phyloP scores from a whole-genome alignment of 2,329 filamentous ascomycete genomes.

The Colletotrichum sp. region DNA sequence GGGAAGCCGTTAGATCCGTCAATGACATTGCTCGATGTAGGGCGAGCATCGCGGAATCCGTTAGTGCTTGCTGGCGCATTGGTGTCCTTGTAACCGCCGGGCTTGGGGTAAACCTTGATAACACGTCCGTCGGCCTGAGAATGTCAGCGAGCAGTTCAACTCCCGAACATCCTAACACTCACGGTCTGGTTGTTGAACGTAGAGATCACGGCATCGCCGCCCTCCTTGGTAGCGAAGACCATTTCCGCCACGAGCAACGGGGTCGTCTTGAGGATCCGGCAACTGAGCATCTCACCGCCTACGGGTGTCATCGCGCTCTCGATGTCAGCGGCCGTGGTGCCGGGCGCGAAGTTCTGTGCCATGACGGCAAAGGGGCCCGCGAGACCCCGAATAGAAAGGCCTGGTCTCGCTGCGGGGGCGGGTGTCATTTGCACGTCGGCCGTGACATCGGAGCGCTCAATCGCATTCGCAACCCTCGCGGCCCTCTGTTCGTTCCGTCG shows the following conservation, averaged over 20 bases:
- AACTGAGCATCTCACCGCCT: conserved; percentile 72
- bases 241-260: conserved; percentile 82
- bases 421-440: conserved; percentile 28
- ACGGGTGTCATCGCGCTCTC: conserved; percentile 80
- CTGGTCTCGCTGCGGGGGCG: conserved; percentile 32
- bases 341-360: conserved; percentile 82
- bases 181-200: conserved; percentile 83
- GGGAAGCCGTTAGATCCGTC: conserved; percentile 61
- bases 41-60: conserved; percentile 30
- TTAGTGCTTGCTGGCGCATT: conserved; percentile 32
- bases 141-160: neutral
- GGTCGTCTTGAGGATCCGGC: conserved; percentile 68
- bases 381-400: conserved; percentile 75
- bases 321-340: conserved; percentile 82
- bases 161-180: conserved; percentile 31
- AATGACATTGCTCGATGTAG: conserved; percentile 45
- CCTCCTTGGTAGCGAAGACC: conserved; percentile 73
- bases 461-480: conserved; percentile 49
- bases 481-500: conserved; percentile 36
- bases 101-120: conserved; percentile 75
- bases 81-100: conserved; percentile 43
- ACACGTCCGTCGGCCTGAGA: conserved; percentile 73
- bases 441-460: conserved; percentile 43
- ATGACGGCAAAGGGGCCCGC: conserved; percentile 75
- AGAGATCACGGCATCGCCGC: conserved; percentile 75